These are phyloP conservation scores for Rhizomucor pusillus DNA, from an alignment of 371 early-diverging fungal genomes.

Conservation along the genomic window DNA sequence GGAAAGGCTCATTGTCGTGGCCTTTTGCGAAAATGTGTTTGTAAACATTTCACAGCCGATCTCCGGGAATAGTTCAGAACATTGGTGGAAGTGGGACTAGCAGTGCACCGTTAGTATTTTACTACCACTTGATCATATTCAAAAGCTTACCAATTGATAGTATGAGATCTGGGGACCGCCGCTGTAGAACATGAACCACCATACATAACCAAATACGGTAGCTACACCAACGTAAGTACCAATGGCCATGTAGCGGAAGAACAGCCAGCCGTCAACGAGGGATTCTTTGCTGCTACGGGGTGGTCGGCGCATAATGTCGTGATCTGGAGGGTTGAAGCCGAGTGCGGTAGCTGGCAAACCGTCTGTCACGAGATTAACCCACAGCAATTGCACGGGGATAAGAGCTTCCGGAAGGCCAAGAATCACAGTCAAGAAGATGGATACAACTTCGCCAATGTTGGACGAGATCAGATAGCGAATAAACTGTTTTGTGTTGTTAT, in stretches of 20 bases:
- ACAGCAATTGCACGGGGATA: constrained; percentile 95
- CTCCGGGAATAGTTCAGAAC: constrained; percentile 80
- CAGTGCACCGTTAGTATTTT: background rate
- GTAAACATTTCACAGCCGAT: constrained; percentile 91
- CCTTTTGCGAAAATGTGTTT: constrained; percentile 75
- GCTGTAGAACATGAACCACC: constrained; percentile 94
- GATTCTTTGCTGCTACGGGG: constrained; percentile 88
- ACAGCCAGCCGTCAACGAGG: constrained; percentile 90
- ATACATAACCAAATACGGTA: constrained; percentile 95
- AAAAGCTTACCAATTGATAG: constrained; percentile 72
- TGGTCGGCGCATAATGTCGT: constrained; percentile 90
- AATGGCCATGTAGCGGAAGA: constrained; percentile 91
- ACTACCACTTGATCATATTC: background rate
- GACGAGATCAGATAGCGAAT: constrained; percentile 95
- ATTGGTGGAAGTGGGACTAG: constrained; percentile 88
- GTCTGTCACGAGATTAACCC: constrained; percentile 98
- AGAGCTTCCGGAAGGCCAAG: constrained; percentile 96
- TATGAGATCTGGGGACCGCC: constrained; percentile 86
- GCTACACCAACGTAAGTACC: constrained; percentile 93
- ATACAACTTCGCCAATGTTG: constrained; percentile 85
- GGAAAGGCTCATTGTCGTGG: constrained; percentile 94
- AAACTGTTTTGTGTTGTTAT: constrained; percentile 97
- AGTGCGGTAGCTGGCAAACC: constrained; percentile 62
- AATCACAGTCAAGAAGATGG: constrained; percentile 92
- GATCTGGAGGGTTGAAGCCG: constrained; percentile 97